Percentiles rank a stretch among this genome's conserved stretches.
phyloP scores from a whole-genome alignment of 2,329 filamentous ascomycete species.

The Beauveria australis region DNA sequence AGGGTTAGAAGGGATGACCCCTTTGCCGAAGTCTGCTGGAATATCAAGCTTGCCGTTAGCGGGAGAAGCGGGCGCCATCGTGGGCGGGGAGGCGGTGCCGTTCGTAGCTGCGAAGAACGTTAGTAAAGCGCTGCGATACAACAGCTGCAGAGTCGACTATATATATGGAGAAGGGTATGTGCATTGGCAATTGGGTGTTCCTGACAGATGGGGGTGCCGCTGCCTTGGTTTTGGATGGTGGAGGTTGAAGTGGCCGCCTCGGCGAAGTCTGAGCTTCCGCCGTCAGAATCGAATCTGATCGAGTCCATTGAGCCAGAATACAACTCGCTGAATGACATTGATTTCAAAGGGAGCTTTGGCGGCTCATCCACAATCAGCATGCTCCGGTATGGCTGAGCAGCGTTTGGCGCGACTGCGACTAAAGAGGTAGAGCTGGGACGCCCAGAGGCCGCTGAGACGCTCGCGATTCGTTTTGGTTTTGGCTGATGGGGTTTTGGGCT shows the following conservation, averaged over 20 bases:
- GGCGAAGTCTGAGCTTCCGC: slow-evolving; percentile 4
- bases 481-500: slow-evolving; percentile 12
- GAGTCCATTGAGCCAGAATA: slow-evolving; percentile 21
- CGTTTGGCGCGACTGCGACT: slow-evolving; percentile 13
- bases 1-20: slow-evolving; percentile 29
- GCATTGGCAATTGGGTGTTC: slow-evolving; percentile 17
- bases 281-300: slow-evolving; percentile 17
- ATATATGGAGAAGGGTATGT: background rate
- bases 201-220: slow-evolving; percentile 25
- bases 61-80: slow-evolving; percentile 34
- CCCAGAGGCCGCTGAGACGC: slow-evolving; percentile 17
- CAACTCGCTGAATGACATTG: slow-evolving; percentile 40
- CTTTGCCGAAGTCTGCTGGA: slow-evolving; percentile 21
- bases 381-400: slow-evolving; percentile 35
- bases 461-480: slow-evolving; percentile 26
- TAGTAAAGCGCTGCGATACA: slow-evolving; percentile 21
- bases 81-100: slow-evolving; percentile 35
- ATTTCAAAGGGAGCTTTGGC: slow-evolving; percentile 35
- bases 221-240: background rate
- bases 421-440: slow-evolving; percentile 7
- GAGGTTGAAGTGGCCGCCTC: background rate
- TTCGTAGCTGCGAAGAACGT: slow-evolving; percentile 36
- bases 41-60: slow-evolving; percentile 30
- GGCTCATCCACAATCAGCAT: slow-evolving; percentile 46
- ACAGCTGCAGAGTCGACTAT: background rate